phyloP scores from a whole-genome alignment of 495 filamentous ascomycete species.

The Chaetomidium leptoderma region DNA sequence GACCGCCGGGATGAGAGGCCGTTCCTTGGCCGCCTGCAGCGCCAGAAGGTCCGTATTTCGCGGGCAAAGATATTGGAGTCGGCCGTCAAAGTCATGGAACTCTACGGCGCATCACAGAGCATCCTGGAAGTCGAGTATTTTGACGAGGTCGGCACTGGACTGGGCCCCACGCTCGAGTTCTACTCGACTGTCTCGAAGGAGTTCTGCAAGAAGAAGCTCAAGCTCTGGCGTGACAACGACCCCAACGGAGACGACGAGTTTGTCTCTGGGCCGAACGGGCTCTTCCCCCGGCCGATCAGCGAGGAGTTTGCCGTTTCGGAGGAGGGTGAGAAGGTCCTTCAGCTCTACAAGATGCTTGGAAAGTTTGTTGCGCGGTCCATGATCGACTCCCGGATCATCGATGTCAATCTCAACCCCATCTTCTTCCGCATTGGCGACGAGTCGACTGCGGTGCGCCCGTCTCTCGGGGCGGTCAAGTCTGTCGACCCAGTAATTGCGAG shows the following conservation, averaged over 20 bases:
- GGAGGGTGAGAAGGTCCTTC: constrained; percentile 74
- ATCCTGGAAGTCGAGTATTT: constrained; percentile 98
- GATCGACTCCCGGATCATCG: constrained; percentile 97
- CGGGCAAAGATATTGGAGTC: constrained; percentile 90
- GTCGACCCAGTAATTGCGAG: constrained; percentile 84
- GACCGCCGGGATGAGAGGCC: constrained; percentile 85
- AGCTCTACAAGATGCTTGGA: constrained; percentile 88
- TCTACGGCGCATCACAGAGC: constrained; percentile 93
- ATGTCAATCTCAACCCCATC: constrained; percentile 94
- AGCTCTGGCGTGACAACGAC: constrained; percentile 92
- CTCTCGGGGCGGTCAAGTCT: constrained; percentile 83
- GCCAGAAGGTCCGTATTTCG: constrained; percentile 96
- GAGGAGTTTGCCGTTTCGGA: constrained; percentile 68
- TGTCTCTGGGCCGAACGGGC: constrained; percentile 76
- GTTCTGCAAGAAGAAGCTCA: constrained; percentile 93
- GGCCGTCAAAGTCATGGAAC: constrained; percentile 98
- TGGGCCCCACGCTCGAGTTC: constrained; percentile 96
- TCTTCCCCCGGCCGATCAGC: constrained; percentile 93
- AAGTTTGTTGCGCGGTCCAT: constrained; percentile 98
- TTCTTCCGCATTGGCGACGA: constrained; percentile 93
- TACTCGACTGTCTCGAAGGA: constrained; percentile 97
- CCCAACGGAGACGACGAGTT: constrained; percentile 70
- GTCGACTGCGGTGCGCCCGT: constrained; percentile 68
- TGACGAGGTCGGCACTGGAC: constrained; percentile 94
- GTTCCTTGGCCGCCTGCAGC: constrained; percentile 87